Base-by-base conservation (phyloP, 2,329 filamentous ascomycete genomes). In the Aquanectria penicillioides region DNA sequence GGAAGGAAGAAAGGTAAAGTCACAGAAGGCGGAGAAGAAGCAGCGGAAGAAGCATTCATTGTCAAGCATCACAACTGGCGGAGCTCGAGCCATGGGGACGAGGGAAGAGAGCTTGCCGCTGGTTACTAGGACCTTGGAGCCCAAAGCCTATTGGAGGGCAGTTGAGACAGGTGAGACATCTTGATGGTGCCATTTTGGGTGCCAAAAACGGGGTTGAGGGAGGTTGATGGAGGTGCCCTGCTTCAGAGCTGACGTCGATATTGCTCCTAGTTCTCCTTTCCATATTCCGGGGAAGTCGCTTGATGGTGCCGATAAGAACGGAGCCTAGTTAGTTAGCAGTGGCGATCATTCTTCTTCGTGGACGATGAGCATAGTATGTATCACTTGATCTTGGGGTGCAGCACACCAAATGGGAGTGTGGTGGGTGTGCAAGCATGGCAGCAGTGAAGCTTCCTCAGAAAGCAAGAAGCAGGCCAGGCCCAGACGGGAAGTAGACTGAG, bases 311-410 rank as follows among this genome's bases (percentile, higher is more conserved):
- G 47, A 38, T 43, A 47, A 29, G n/a, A 28, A 36, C 48, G 47
- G 40, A 28, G 29, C 34, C 10, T 23, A n/a, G 28, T 5, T 11
- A 37, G 47, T 29, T 17, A 43, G 44, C 33, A 25, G 48, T 49
- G 59, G 43, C 67, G 64, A 67, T 69, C 66, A 36, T 34, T 33
- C 56, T 41, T 50, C 57, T 28, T 26, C 47, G 50, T 44, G 48
- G 50, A 47, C 62, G 55, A 58, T 51, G 55, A 53, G 36, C 50
- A 37, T 52, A 38, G 47, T 56, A 59, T 69, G 47, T 56, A 59
- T 69, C 66, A 69, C 58, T 69, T 69, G 66, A 69, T 68, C 60
- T 64, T 23, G 61, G 56, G 54, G 34, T 52, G 40, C 43, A 57
- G 43, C 53, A 49, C 66, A 63, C 66, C 66, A 69, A 53, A 13